A percentile compares a stretch with the other conserved stretches of the same genome.
These are phyloP conservation scores for Anthoceros angustus DNA, from an alignment of 225 moss, liverwort and hornwort species.

Conservation along the genomic window DNA sequence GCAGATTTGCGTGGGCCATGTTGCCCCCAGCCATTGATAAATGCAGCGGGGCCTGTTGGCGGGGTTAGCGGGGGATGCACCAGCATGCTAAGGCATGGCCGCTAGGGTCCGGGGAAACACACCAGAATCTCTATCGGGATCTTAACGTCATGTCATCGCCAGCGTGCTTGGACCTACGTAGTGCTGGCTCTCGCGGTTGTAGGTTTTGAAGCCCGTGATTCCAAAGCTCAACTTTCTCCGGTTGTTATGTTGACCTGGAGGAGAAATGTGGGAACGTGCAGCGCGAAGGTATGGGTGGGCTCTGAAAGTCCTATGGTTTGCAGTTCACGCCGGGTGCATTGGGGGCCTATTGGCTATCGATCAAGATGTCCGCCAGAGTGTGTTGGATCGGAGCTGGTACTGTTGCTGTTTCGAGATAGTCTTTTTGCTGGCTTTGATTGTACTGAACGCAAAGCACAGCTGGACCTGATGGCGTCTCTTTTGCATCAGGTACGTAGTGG, in stretches of 20 bases:
- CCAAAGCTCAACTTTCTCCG: not conserved
- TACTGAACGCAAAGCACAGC: not conserved
- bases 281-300: slow-evolving; percentile 45
- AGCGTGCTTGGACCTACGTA: not conserved
- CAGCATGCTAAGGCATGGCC: not conserved
- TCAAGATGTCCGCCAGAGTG: slow-evolving; percentile 54
- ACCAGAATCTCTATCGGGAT: not conserved
- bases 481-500: slow-evolving; percentile 38
- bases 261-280: not conserved
- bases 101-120: not conserved
- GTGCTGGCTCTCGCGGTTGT: not conserved
- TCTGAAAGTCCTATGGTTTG: slow-evolving; percentile 68
- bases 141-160: not conserved
- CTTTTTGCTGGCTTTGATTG: not conserved
- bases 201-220: not conserved
- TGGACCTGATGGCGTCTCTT: not conserved
- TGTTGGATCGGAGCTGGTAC: slow-evolving; percentile 40
- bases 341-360: slow-evolving; percentile 49
- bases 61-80: too few species aligned
- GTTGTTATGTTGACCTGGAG: not conserved
- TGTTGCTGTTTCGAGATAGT: not conserved
- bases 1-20: too few species aligned
- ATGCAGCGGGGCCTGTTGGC: too few species aligned
- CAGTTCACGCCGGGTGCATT: slow-evolving; percentile 53
- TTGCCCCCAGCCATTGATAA: too few species aligned